Evolutionary conservation across 768 basidiomycete genomes (phyloP).

Genomic region (Psilocybe cyanescens): DNA sequence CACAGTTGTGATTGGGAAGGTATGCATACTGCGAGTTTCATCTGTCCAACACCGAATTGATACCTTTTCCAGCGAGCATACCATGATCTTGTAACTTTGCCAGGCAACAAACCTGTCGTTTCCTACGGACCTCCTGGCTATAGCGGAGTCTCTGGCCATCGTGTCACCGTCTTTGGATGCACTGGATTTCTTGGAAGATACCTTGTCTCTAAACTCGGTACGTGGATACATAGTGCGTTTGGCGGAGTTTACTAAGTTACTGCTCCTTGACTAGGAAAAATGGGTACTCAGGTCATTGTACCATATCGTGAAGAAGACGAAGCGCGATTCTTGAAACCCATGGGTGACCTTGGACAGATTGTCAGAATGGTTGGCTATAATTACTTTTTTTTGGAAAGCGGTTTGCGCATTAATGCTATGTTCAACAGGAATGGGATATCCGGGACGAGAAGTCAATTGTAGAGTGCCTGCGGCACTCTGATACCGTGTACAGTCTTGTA

Average conservation of each 20-base stretch:
- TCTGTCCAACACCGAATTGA: background rate
- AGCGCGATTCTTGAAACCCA: conserved; percentile 85
- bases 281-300: conserved; percentile 91
- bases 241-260: background rate
- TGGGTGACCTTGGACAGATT: conserved; percentile 97
- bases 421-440: conserved; percentile 93
- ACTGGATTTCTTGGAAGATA: conserved; percentile 96
- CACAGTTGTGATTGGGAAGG: conserved; percentile 52
- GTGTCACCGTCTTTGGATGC: conserved; percentile 95
- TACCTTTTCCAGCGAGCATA: conserved; percentile 59
- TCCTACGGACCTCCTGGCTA: conserved; percentile 82
- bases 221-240: conserved; percentile 16
- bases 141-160: conserved; percentile 87
- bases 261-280: conserved; percentile 61
- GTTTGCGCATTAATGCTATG: conserved; percentile 5
- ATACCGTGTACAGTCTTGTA: conserved; percentile 95
- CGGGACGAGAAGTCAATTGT: conserved; percentile 89
- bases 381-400: conserved; percentile 1
- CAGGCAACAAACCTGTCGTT: conserved; percentile 67
- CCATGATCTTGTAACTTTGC: conserved; percentile 71
- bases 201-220: conserved; percentile 91
- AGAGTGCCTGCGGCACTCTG: conserved; percentile 93
- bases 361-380: conserved; percentile 77
- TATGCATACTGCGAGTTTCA: conserved; percentile 20
- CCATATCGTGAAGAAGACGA: conserved; percentile 97